A percentile compares a stretch with the other conserved stretches of the same genome.
Evolutionary conservation across 805 yeast species (phyloP).

Genomic region (Komagataella mondaviorum): DNA sequence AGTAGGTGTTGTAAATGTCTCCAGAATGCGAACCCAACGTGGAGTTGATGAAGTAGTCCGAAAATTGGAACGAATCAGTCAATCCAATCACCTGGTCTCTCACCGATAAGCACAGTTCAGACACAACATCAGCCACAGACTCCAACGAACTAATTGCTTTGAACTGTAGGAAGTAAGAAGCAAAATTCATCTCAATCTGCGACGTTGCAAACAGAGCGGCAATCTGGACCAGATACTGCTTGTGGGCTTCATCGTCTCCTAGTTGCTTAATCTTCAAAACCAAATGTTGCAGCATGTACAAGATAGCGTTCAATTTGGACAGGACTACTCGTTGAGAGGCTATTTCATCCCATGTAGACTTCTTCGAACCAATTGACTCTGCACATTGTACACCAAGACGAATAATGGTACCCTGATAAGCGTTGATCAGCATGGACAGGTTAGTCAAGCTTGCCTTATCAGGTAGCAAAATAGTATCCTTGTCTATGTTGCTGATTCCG

Average conservation of each 20-base stretch:
- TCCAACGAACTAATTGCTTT: slow-evolving; percentile 39
- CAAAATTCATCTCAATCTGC: slow-evolving; percentile 48
- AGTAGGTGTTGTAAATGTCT: slow-evolving; percentile 71
- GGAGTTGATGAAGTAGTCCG: slow-evolving; percentile 72
- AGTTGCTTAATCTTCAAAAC: slow-evolving; percentile 16
- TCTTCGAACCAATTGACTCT: slow-evolving; percentile 17
- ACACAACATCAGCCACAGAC: slow-evolving; percentile 25
- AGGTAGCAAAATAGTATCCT: slow-evolving; percentile 19
- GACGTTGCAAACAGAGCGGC: slow-evolving; percentile 52
- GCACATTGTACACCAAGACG: slow-evolving; percentile 22
- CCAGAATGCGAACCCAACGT: slow-evolving; percentile 76
- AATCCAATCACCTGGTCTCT: slow-evolving; percentile 64
- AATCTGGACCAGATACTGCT: slow-evolving; percentile 34
- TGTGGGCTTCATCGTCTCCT: slow-evolving; percentile 24
- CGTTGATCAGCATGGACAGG: slow-evolving; percentile 18
- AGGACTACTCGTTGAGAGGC: slow-evolving; percentile 30
- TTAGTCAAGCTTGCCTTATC: slow-evolving; percentile 14
- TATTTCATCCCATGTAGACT: slow-evolving; percentile 29
- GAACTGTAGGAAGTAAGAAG: slow-evolving; percentile 59
- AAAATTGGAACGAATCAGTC: slow-evolving; percentile 74
- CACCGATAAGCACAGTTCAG: slow-evolving; percentile 30
- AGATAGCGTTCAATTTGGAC: slow-evolving; percentile 37
- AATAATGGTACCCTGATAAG: slow-evolving; percentile 26
- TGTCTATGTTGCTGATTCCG: slow-evolving; percentile 10
- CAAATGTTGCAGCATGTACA: slow-evolving; percentile 29